phyloP scores from a whole-genome alignment of 257 asterid species.

The Ajuga chamaepitys region DNA sequence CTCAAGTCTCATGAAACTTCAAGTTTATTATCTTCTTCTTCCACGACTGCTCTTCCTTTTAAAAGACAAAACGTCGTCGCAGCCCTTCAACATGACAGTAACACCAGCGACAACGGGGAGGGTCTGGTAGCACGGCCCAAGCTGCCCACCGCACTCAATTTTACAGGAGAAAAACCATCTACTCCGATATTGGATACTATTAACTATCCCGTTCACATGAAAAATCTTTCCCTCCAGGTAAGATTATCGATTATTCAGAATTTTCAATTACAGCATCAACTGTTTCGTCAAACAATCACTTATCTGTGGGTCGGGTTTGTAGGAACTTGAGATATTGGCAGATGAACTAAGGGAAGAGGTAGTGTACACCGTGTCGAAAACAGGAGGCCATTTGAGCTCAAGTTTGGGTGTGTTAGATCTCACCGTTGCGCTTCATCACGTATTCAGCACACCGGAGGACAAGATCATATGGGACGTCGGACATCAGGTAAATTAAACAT shows the following conservation, averaged over 20 bases:
- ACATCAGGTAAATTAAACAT: conserved; percentile 72
- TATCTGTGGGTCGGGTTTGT: background rate
- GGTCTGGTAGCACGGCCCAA: conserved; percentile 2
- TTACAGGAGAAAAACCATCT: conserved; percentile 44
- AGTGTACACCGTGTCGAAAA: conserved; percentile 51
- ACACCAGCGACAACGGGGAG: conserved; percentile 10
- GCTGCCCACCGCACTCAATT: conserved; percentile 22
- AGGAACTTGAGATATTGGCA: conserved; percentile 44
- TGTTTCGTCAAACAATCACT: too few species aligned
- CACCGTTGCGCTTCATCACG: conserved; percentile 72
- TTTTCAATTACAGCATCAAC: too few species aligned
- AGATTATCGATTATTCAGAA: too few species aligned
- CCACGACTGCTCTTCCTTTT: conserved; percentile 14
- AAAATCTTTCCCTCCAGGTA: conserved; percentile 57
- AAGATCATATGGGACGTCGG: conserved; percentile 83
- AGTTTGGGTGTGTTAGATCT: conserved; percentile 63
- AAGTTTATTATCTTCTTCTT: conserved; percentile 9
- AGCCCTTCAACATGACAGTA: conserved; percentile 22
- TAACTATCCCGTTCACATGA: conserved; percentile 61
- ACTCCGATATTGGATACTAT: conserved; percentile 65
- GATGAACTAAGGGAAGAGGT: conserved; percentile 63
- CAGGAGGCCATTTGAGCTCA: conserved; percentile 66
- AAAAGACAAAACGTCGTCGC: conserved; percentile 27
- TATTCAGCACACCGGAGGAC: conserved; percentile 56
- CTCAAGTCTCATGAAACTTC: conserved; percentile 23